Percentiles rank a stretch among this genome's conserved stretches.
Evolutionary conservation across 169 alveolate genomes (phyloP).

Genomic region (Theileria equi): DNA sequence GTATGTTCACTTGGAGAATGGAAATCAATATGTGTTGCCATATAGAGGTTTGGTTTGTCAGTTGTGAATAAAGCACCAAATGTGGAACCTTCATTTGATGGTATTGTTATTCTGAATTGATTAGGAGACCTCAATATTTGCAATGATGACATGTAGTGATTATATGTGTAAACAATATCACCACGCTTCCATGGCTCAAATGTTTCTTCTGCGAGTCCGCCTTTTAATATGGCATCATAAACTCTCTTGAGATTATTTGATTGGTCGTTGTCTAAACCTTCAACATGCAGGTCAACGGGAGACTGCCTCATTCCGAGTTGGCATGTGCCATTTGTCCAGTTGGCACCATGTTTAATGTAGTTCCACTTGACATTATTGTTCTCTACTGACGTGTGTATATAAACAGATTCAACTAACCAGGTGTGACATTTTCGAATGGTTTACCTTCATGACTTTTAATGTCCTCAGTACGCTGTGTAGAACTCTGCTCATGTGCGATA

Average conservation of each 20-base stretch:
- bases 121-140: conserved; percentile 71
- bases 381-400: not conserved
- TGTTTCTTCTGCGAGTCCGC: conserved; percentile 2
- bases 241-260: conserved; percentile 61
- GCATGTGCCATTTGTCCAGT: conserved; percentile 77
- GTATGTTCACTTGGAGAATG: conserved; percentile 86
- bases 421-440: not conserved
- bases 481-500: conserved; percentile 10
- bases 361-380: conserved; percentile 45
- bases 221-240: conserved; percentile 64
- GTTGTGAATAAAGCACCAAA: conserved; percentile 79
- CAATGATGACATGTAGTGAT: conserved; percentile 64
- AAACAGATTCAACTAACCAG: not conserved
- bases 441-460: not conserved
- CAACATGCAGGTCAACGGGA: conserved; percentile 79
- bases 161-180: conserved; percentile 74
- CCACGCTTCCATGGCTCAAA: conserved; percentile 75
- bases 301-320: conserved; percentile 74
- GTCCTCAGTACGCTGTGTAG: not conserved
- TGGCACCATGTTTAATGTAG: conserved; percentile 75
- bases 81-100: conserved; percentile 63
- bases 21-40: conserved; percentile 77
- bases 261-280: conserved; percentile 62
- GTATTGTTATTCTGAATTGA: conserved; percentile 70
- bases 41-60: conserved; percentile 75